Evolutionary conservation across 164 flowering plant genomes (phyloP).

Genomic region (Santalum album): DNA sequence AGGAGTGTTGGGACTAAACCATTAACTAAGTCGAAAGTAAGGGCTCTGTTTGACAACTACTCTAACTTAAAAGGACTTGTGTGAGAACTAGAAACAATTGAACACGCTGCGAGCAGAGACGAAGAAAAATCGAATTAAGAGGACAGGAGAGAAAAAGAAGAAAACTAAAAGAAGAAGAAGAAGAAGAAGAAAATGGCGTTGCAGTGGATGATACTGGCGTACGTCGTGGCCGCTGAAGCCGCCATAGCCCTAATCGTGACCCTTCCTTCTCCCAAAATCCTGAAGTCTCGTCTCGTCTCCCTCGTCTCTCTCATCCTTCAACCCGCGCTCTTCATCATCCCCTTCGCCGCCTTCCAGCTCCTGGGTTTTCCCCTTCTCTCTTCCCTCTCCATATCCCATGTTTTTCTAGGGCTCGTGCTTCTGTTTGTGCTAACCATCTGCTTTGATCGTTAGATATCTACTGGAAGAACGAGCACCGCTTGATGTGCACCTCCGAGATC

Average conservation of each 20-base stretch:
- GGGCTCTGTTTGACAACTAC: too few species aligned
- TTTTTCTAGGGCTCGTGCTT: too few species aligned
- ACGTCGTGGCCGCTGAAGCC: conserved; percentile 83
- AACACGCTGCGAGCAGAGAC: too few species aligned
- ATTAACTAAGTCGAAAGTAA: too few species aligned
- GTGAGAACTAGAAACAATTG: too few species aligned
- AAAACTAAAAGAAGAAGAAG: too few species aligned
- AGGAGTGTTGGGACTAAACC: too few species aligned
- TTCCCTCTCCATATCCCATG: neutral
- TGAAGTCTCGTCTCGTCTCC: conserved; percentile 61
- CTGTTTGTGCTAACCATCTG: too few species aligned
- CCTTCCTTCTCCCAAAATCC: conserved; percentile 59
- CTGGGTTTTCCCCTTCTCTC: conserved; percentile 34
- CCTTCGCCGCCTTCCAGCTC: conserved; percentile 85
- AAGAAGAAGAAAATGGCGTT: conserved; percentile 52
- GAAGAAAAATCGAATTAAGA: too few species aligned
- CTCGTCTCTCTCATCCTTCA: conserved; percentile 56
- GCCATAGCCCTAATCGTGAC: conserved; percentile 55
- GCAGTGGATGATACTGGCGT: conserved; percentile 80
- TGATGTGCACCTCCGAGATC: conserved; percentile 67
- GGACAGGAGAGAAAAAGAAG: too few species aligned
- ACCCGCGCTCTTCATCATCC: conserved; percentile 65
- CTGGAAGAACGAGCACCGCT: conserved; percentile 91
- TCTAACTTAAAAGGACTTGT: too few species aligned
- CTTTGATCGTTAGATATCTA: too few species aligned